These are phyloP conservation scores for Kwoniella europaea DNA, from an alignment of 768 basidiomycete genomes.

Conservation along the genomic window DNA sequence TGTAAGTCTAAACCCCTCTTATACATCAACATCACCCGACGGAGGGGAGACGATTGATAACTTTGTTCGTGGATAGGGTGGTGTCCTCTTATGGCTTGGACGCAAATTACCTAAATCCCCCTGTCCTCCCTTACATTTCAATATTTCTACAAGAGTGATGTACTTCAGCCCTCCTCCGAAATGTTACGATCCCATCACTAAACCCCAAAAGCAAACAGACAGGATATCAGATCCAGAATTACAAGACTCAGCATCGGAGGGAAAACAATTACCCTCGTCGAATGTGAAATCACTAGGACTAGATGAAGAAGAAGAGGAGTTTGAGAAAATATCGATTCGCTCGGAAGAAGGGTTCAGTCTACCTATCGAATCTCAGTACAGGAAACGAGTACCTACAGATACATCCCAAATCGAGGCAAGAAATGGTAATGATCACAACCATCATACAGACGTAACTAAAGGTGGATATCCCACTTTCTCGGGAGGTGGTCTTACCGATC, in stretches of 20 bases:
- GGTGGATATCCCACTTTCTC: slow-evolving; percentile 52
- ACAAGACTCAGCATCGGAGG: not conserved
- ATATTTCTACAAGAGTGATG: slow-evolving; percentile 29
- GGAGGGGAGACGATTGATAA: not conserved
- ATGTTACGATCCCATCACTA: slow-evolving; percentile 30
- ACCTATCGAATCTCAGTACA: not conserved
- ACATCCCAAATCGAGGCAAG: not conserved
- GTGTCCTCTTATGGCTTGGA: slow-evolving; percentile 25
- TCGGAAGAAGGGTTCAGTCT: not conserved
- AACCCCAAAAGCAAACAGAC: not conserved
- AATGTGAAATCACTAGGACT: slow-evolving; percentile 33
- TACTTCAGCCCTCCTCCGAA: slow-evolving; percentile 30
- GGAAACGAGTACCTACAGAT: not conserved
- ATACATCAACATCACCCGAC: not conserved
- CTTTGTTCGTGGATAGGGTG: slow-evolving; percentile 15
- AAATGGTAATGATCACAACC: not conserved
- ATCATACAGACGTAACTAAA: slow-evolving; percentile 31
- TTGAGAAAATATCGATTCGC: not conserved
- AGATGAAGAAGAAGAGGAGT: slow-evolving; percentile 10
- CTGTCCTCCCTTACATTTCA: slow-evolving; percentile 41
- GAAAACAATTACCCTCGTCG: slow-evolving; percentile 12
- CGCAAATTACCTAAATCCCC: slow-evolving; percentile 37
- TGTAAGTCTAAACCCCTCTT: slow-evolving; percentile 21
- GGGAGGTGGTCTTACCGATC: slow-evolving; percentile 34
- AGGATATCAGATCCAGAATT: not conserved